Evolutionary conservation across 2,329 filamentous ascomycete species (phyloP).

Genomic region (Colletotrichum kahawae): DNA sequence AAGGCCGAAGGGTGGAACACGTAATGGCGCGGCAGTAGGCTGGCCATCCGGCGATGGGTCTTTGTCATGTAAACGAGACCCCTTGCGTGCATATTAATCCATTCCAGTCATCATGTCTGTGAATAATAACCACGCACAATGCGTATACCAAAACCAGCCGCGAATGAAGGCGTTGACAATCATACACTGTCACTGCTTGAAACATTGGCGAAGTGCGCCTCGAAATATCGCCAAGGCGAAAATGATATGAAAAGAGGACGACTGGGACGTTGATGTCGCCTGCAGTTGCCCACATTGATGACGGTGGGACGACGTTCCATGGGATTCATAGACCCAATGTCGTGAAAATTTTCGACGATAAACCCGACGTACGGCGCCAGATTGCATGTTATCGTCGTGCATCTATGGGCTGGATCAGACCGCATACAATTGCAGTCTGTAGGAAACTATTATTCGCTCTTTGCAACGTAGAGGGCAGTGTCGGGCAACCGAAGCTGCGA

Average conservation of each 20-base stretch:
- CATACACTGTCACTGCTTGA: background rate
- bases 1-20: background rate
- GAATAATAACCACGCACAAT: background rate
- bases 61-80: background rate
- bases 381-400: slow-evolving; percentile 13
- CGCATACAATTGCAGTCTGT: background rate
- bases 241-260: background rate
- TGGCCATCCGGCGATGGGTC: background rate
- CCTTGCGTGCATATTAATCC: background rate
- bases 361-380: background rate
- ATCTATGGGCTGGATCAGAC: background rate
- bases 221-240: background rate
- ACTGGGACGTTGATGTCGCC: background rate
- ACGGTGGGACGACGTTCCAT: background rate
- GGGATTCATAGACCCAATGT: background rate
- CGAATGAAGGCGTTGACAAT: background rate
- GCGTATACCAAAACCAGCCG: background rate
- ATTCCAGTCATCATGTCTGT: background rate
- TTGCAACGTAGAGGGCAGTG: background rate
- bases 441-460: background rate
- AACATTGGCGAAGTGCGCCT: background rate
- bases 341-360: background rate
- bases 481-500: background rate
- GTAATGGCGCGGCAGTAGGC: background rate
- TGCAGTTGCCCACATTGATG: background rate